Evolutionary conservation across 1,284 basidiomycete species (phyloP).

Genomic region (Boletellus deceptivus): DNA sequence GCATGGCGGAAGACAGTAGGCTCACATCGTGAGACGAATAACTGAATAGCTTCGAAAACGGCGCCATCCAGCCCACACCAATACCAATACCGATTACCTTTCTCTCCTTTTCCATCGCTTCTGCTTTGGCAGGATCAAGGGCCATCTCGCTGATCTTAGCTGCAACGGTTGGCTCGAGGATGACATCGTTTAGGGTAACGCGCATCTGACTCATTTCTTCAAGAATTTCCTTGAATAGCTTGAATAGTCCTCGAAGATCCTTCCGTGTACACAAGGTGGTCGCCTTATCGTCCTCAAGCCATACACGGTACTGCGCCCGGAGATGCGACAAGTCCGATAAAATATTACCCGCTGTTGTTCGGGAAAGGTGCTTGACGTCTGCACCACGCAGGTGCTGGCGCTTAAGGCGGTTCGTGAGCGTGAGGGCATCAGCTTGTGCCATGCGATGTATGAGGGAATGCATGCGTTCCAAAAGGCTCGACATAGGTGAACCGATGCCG

Average conservation of each 20-base stretch:
- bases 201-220: conserved; percentile 82
- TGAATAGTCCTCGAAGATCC: conserved; percentile 84
- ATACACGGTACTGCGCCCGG: conserved; percentile 73
- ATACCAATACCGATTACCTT: conserved; percentile 24
- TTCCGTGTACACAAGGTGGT: conserved; percentile 69
- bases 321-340: conserved; percentile 70
- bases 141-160: conserved; percentile 68
- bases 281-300: conserved; percentile 67
- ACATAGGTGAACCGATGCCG: conserved; percentile 48
- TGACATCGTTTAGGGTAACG: conserved; percentile 84
- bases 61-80: conserved; percentile 72
- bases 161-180: conserved; percentile 83
- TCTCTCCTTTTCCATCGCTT: conserved; percentile 38
- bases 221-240: conserved; percentile 83
- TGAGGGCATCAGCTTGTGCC: conserved; percentile 81
- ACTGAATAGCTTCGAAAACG: conserved; percentile 73
- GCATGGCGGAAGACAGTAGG: conserved; percentile 15
- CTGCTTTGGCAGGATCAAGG: conserved; percentile 61
- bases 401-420: conserved; percentile 86
- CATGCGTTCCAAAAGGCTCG: conserved; percentile 71
- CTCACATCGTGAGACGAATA: conserved; percentile 22
- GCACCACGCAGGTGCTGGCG: conserved; percentile 85
- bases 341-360: conserved; percentile 77
- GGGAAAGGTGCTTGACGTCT: conserved; percentile 87
- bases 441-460: conserved; percentile 67